A percentile compares a stretch with the other conserved stretches of the same genome.
phyloP scores from a whole-genome alignment of 2,329 filamentous ascomycete species.

The Alternaria conjuncta region DNA sequence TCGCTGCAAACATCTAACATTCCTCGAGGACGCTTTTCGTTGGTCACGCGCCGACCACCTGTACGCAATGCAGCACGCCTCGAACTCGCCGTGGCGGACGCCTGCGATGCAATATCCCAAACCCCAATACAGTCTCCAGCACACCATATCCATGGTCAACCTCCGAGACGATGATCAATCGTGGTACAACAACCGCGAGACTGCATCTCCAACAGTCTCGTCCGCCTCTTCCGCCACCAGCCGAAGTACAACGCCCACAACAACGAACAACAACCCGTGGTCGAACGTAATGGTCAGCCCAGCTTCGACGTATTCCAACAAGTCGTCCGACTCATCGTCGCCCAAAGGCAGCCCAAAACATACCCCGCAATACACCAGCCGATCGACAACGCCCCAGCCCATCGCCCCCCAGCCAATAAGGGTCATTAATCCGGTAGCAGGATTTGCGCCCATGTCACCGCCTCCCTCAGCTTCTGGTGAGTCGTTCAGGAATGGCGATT shows the following conservation, averaged over 20 bases:
- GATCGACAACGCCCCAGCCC: slow-evolving; percentile 40
- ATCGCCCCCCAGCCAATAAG: slow-evolving; percentile 47
- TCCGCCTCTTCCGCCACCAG: slow-evolving; percentile 48
- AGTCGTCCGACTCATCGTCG: slow-evolving; percentile 42
- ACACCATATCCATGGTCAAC: slow-evolving; percentile 51
- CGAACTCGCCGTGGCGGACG: slow-evolving; percentile 45
- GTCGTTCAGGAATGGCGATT: slow-evolving; percentile 36
- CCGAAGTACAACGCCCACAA: slow-evolving; percentile 46
- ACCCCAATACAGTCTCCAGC: slow-evolving; percentile 44
- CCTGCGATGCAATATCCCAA: slow-evolving; percentile 41
- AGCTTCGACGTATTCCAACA: slow-evolving; percentile 35
- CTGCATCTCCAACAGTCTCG: slow-evolving; percentile 48
- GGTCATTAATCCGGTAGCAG: slow-evolving; percentile 40
- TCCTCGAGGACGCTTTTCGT: slow-evolving; percentile 27
- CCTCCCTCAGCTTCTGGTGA: slow-evolving; percentile 38
- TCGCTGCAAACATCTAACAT: slow-evolving; percentile 18
- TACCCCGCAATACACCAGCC: slow-evolving; percentile 48
- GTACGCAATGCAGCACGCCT: slow-evolving; percentile 45
- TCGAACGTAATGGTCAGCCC: slow-evolving; percentile 45
- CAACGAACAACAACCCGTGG: slow-evolving; percentile 49
- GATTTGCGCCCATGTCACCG: slow-evolving; percentile 45
- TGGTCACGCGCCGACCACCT: slow-evolving; percentile 31
- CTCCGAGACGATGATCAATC: slow-evolving; percentile 45
- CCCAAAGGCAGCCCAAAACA: slow-evolving; percentile 45
- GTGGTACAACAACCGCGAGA: slow-evolving; percentile 43